phyloP scores from a whole-genome alignment of 176 grass and related monocot genomes.

The Carex kokanica region DNA sequence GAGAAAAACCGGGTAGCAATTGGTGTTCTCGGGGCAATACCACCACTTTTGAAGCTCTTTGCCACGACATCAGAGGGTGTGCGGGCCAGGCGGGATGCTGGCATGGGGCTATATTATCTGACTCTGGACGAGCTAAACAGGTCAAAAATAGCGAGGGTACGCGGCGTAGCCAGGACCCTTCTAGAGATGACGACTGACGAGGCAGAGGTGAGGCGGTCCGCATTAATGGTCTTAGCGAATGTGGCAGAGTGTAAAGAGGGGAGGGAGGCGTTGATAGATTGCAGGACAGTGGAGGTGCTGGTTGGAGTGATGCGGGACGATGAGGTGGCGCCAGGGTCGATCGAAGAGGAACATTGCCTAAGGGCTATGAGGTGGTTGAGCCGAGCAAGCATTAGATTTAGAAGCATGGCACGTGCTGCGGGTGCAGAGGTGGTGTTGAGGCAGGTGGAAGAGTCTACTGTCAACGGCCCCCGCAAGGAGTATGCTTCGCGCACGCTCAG shows the following conservation, averaged over 20 bases:
- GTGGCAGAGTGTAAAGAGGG: conserved; percentile 44
- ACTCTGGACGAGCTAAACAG: conserved; percentile 34
- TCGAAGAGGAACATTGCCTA: conserved; percentile 70
- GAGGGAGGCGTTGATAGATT: conserved; percentile 59
- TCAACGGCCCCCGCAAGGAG: conserved; percentile 40
- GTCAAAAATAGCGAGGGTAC: conserved; percentile 32
- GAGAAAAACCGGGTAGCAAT: conserved; percentile 37
- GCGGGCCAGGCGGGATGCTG: conserved; percentile 33
- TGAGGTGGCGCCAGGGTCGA: conserved; percentile 16
- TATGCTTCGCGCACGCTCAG: conserved; percentile 56
- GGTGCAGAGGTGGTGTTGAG: conserved; percentile 51
- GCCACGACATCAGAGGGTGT: background rate
- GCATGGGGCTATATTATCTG: conserved; percentile 45
- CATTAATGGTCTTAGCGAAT: conserved; percentile 36
- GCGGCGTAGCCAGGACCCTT: conserved; percentile 10
- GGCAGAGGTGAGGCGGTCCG: conserved; percentile 8
- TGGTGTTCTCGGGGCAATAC: conserved; percentile 43
- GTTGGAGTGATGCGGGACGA: conserved; percentile 39
- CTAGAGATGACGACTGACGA: conserved; percentile 12
- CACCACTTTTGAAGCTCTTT: conserved; percentile 38
- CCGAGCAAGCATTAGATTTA: conserved; percentile 66
- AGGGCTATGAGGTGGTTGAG: conserved; percentile 68
- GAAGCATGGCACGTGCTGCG: conserved; percentile 55
- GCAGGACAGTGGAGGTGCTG: conserved; percentile 50
- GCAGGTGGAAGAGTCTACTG: conserved; percentile 43